Conservation (phyloP, 2,329 filamentous ascomycete genomes). For the Pochonia chlamydosporia region DNA sequence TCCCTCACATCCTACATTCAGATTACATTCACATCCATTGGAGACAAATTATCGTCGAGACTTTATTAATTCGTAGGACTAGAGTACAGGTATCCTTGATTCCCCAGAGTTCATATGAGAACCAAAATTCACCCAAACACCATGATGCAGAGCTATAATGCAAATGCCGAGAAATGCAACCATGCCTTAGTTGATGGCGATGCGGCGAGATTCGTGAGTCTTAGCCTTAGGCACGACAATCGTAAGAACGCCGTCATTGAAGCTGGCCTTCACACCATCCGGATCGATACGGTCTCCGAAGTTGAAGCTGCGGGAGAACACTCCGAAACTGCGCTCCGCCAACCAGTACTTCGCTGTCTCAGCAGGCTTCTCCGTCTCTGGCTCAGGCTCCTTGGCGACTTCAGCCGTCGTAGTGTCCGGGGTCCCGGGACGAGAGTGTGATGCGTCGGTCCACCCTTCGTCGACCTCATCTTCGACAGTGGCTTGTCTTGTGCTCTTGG, state of each 20-base stretch:
- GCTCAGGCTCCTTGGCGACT: slow-evolving; percentile 15
- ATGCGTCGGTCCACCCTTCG: slow-evolving; percentile 18
- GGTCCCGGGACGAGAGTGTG: slow-evolving; percentile 5
- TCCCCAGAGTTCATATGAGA: neutral
- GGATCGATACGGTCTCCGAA: slow-evolving; percentile 61
- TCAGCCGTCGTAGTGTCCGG: slow-evolving; percentile 12
- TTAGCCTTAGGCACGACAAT: slow-evolving; percentile 62
- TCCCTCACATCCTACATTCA: too few species aligned
- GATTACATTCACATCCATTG: neutral
- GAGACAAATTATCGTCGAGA: neutral
- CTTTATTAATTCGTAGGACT: neutral
- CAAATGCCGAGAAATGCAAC: neutral
- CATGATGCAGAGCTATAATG: neutral
- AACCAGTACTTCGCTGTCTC: slow-evolving; percentile 63
- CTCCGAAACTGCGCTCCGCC: slow-evolving; percentile 58
- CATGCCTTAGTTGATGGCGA: slow-evolving; percentile 42
- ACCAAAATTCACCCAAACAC: slow-evolving; percentile 2
- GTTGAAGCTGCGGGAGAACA: slow-evolving; percentile 63
- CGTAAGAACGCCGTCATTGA: slow-evolving; percentile 61
- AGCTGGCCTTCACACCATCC: slow-evolving; percentile 52
- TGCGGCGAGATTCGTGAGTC: slow-evolving; percentile 51
- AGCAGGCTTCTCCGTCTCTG: slow-evolving; percentile 23
- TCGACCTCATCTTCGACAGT: slow-evolving; percentile 59
- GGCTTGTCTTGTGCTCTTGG: slow-evolving; percentile 45
- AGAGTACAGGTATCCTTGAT: neutral